Evolutionary conservation across 352 stramenopile genomes (phyloP), one percentile per base, ranked within the genome.

Genomic region (Pythium scleroteichum): DNA sequence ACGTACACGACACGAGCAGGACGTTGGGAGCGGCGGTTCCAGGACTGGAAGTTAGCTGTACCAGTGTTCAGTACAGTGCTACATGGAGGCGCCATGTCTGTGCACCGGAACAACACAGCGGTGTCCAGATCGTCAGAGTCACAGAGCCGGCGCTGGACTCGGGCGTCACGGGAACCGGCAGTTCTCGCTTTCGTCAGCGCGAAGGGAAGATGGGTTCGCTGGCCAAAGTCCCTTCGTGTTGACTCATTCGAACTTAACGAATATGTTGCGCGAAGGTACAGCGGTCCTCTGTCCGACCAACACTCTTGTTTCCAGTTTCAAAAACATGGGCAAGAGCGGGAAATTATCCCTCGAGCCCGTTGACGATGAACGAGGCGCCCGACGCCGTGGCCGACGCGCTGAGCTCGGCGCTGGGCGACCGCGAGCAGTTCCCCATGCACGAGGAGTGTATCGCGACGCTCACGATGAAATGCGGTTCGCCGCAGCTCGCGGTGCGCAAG

Each of bases 391-490:
- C 58, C 41, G 59, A 72, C 51, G 67, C 75, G 48, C 68, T 84
- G 47, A 73, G 78, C 52, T 38, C 49, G 17, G 41, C 47, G 56
- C 72, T 76, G 13, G 69, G 71, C 55, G 71, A 78, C 23, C 57
- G 65, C 17, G 72, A 76, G 32, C 75, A 71, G 40, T 91, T 89
- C 67, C 79, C 82, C 47, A 62, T 79, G 45, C 60, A 83, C 53
- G 79, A 88, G 14, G 82, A 89, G 59, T 86, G 79, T 59, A 61
- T 76, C 20, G 82, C 82, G 13, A 59, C 86, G 16, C 76, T 91
- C n/a, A 86, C 77, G 5, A 87, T 91, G 79, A 91, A 91, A 59
- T 88, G 77, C 62, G 82, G 82, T 44, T 80, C 86, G 44, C 82
- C 82, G 53, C 68, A 85, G 48, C 83, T 89, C 64, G 82, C 82